phyloP scores from a whole-genome alignment of 345 rosid genomes.

The Euphorbia peplus region DNA sequence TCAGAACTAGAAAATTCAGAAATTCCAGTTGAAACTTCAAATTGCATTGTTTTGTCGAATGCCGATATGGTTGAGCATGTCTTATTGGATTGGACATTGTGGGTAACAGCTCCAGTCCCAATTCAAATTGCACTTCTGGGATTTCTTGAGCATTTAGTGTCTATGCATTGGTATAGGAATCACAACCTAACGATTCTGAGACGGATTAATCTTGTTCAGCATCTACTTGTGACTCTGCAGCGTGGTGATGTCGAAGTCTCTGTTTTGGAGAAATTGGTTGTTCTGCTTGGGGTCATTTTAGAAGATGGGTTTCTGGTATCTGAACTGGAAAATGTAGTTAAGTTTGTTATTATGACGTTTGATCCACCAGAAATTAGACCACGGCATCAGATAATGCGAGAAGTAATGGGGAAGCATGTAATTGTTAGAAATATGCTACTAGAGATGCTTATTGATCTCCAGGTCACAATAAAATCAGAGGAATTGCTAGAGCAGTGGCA shows the following conservation, averaged over 20 bases:
- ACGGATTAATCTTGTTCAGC: slow-evolving; percentile 92
- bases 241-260: slow-evolving; percentile 99
- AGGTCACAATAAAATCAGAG: slow-evolving; percentile 89
- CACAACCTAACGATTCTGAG: slow-evolving; percentile 96
- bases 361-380: slow-evolving; percentile 91
- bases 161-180: slow-evolving; percentile 99
- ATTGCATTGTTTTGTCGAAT: slow-evolving; percentile 94
- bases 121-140: slow-evolving; percentile 91
- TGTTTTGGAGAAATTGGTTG: slow-evolving; percentile 92
- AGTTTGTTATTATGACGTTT: slow-evolving; percentile 96
- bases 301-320: slow-evolving; percentile 96
- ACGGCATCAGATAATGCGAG: slow-evolving; percentile 62
- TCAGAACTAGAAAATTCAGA: slow-evolving; percentile 93
- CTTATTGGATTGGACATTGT: slow-evolving; percentile 96
- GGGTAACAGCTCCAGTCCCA: slow-evolving; percentile 91
- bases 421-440: slow-evolving; percentile 97
- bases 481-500: slow-evolving; percentile 99
- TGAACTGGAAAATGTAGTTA: slow-evolving; percentile 94
- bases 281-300: slow-evolving; percentile 92
- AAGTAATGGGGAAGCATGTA: slow-evolving; percentile 95
- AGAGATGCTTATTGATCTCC: slow-evolving; percentile 99
- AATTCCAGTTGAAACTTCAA: slow-evolving; percentile 77
- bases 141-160: slow-evolving; percentile 96
- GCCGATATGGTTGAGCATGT: slow-evolving; percentile 99
- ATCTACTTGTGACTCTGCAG: slow-evolving; percentile 90